Evolutionary conservation across 2,329 filamentous ascomycete species (phyloP).

Genomic region (Cadophora malorum): DNA sequence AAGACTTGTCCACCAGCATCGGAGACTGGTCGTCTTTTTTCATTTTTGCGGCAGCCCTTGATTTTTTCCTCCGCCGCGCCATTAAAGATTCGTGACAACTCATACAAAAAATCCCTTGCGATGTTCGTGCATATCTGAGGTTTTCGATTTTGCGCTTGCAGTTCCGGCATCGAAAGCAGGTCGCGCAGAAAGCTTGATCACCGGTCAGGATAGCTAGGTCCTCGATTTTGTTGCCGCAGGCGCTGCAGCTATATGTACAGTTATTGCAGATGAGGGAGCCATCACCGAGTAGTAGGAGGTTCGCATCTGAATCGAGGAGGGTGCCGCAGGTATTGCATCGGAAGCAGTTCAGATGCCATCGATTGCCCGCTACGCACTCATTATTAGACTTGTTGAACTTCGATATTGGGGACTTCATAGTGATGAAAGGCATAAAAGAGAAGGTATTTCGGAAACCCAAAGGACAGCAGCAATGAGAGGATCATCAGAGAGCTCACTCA

Average conservation of each 20-base stretch:
- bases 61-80: constrained; percentile 88
- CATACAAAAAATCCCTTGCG: constrained; percentile 99
- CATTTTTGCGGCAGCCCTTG: constrained; percentile 70
- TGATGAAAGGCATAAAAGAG: constrained; percentile 9
- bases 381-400: constrained; percentile 39
- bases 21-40: constrained; percentile 68
- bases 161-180: constrained; percentile 96
- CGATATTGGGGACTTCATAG: constrained; percentile 15
- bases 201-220: constrained; percentile 96
- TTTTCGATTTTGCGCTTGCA: constrained; percentile 99
- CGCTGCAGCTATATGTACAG: constrained; percentile 98
- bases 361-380: constrained; percentile 74
- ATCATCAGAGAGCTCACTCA: constrained; percentile 52
- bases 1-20: constrained; percentile 85
- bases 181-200: constrained; percentile 96
- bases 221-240: constrained; percentile 97
- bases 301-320: constrained; percentile 96
- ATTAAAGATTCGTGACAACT: constrained; percentile 96
- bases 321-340: constrained; percentile 95
- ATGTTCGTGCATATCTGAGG: constrained; percentile 93
- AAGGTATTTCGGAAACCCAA: background rate
- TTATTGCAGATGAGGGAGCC: constrained; percentile 99
- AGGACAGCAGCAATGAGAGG: background rate
- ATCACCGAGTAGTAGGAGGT: constrained; percentile 94
- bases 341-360: constrained; percentile 99